A percentile compares a stretch with the other conserved stretches of the same genome.
These are phyloP conservation scores for Naganishia sp. DNA, from an alignment of 1,284 basidiomycete genomes.

Conservation along the genomic window DNA sequence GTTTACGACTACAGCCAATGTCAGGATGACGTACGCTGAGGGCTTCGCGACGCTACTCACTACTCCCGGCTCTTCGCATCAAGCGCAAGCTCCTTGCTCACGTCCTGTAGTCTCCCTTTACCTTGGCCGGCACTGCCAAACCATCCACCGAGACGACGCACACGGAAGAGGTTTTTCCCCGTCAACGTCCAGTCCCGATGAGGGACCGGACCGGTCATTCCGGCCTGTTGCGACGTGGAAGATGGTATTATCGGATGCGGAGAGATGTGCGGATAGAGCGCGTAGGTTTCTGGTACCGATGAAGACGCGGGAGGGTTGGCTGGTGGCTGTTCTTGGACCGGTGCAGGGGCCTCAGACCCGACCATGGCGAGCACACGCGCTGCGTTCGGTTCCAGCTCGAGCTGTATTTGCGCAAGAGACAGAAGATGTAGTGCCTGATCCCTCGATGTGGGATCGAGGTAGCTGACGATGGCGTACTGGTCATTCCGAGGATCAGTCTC, in stretches of 20 bases:
- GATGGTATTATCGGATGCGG: background rate
- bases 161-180: conserved; percentile 19
- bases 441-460: conserved; percentile 5
- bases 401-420: background rate
- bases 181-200: conserved; percentile 19
- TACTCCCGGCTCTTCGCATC: background rate
- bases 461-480: conserved; percentile 10
- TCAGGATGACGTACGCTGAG: no score
- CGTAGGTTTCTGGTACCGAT: conserved; percentile 15
- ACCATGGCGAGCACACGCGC: conserved; percentile 8
- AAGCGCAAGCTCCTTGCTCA: conserved; percentile 1
- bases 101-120: background rate
- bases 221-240: background rate
- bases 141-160: conserved; percentile 26
- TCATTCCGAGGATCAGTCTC: conserved; percentile 5
- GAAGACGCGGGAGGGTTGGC: background rate
- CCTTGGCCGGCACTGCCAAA: conserved; percentile 10
- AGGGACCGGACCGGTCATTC: background rate
- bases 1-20: conserved; percentile 3
- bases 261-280: conserved; percentile 21
- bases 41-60: background rate
- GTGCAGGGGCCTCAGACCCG: background rate
- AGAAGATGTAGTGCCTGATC: conserved; percentile 18
- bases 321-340: background rate
- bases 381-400: conserved; percentile 1